Base-by-base conservation (phyloP, 2,329 filamentous ascomycete genomes). In the Rasamsonia emersonii region DNA sequence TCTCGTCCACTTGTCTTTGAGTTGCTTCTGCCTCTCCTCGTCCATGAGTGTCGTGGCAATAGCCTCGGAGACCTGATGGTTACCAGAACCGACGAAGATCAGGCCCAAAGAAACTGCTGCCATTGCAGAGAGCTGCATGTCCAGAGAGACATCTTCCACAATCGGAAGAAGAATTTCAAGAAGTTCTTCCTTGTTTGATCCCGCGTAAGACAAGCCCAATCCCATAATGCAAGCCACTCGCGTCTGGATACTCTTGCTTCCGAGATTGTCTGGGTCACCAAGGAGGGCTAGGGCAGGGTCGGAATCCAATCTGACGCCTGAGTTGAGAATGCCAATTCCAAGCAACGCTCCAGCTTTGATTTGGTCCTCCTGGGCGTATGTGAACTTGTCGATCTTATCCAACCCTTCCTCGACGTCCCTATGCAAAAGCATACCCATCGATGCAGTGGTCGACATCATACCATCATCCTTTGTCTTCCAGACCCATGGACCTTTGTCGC, bases 401-500 rank as follows among this genome's bases (percentile, higher is more conserved):
- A 98, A 68, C 34, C 89, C 91, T 44, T 76, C 79, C 51, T 96
- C 89, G 14, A 94, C 80, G 52, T 98, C 89, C 84, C 91, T 94
- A 51, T 93, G 75, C 54, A 94, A 70, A 11, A 98, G 70, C 49
- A 91, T 89, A 52, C 91, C 91, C 46, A 95, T 65, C 1, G 91
- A 96, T 4, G 93, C 93, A 23, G 93, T 83, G 0, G 89, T 95
- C 1, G 91, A 96, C 62, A 94, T 73, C 86, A 94, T 94, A 42
- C 91, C 91, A 51, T 95, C 88, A 24, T 93, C 86, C 64, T 98
- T 98, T 13, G 93, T 96, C 69, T 96, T 98, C 86, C 86, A 98
- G 4, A 98, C 85, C 89, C 91, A 98, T 42, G 82, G 84, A 48
- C 82, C 79, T 66, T 93, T 93, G 42, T 86, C 80, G 37, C 84